These are phyloP conservation scores for Halenospora varia DNA, from an alignment of 495 filamentous ascomycete genomes.

Conservation along the genomic window DNA sequence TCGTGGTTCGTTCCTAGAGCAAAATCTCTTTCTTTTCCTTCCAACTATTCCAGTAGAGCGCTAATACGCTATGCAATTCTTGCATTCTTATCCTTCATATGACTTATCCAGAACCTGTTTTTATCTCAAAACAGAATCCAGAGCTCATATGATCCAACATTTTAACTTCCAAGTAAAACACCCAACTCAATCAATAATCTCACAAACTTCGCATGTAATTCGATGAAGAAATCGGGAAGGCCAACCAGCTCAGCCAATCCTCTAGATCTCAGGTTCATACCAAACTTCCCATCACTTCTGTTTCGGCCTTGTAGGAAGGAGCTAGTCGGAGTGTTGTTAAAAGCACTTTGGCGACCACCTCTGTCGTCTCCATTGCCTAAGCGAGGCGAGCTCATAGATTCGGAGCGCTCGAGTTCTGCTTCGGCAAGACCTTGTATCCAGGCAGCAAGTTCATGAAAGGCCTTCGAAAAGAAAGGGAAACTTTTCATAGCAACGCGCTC, in stretches of 20 bases:
- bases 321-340: conserved; percentile 46
- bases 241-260: conserved; percentile 85
- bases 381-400: conserved; percentile 22
- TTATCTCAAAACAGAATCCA: not conserved
- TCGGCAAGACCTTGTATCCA: conserved; percentile 61
- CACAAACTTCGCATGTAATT: conserved; percentile 79
- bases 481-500: conserved; percentile 70
- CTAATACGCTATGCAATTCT: not conserved
- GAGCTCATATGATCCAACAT: not conserved
- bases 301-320: conserved; percentile 61
- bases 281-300: conserved; percentile 49
- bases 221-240: conserved; percentile 80
- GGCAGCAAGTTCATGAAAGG: conserved; percentile 73
- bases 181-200: conserved; percentile 61
- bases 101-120: conserved; percentile 1
- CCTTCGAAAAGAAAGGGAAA: conserved; percentile 66
- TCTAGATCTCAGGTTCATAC: conserved; percentile 57
- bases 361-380: conserved; percentile 25
- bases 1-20: not conserved
- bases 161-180: conserved; percentile 13
- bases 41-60: too few species aligned
- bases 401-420: conserved; percentile 50
- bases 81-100: not conserved
- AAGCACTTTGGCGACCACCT: conserved; percentile 10
- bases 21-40: not conserved